These are phyloP conservation scores for Stereum hirsutum DNA, from an alignment of 1,284 basidiomycete genomes.

Conservation along the genomic window DNA sequence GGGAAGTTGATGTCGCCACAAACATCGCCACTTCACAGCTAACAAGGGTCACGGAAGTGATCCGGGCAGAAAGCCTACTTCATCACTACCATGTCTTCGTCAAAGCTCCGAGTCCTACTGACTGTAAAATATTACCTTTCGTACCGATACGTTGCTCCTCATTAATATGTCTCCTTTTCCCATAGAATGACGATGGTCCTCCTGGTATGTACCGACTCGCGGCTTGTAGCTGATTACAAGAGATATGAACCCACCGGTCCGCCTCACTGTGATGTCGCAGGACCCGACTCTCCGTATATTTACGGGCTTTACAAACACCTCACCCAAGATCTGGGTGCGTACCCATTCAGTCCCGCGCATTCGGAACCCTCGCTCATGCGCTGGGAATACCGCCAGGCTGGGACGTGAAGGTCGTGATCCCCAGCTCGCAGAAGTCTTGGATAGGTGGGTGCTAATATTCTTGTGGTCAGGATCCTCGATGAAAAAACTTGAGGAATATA, in stretches of 20 bases:
- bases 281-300: constrained; percentile 75
- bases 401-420: constrained; percentile 85
- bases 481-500: constrained; percentile 17
- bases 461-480: constrained; percentile 1
- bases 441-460: constrained; percentile 41
- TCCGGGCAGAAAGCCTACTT: too few relatives aligned
- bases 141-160: not conserved
- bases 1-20: too few relatives aligned
- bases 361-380: constrained; percentile 1
- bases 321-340: constrained; percentile 49
- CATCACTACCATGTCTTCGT: too few relatives aligned
- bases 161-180: not conserved
- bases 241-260: constrained; percentile 89
- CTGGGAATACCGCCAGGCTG: too few relatives aligned
- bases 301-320: constrained; percentile 71
- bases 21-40: too few relatives aligned
- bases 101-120: constrained; percentile 40
- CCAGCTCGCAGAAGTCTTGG: constrained; percentile 87
- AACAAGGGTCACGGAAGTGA: too few relatives aligned
- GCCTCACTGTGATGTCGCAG: too few relatives aligned
- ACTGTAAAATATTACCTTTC: constrained; percentile 34
- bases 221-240: not conserved
- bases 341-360: not conserved
- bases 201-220: too few relatives aligned
- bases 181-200: constrained; percentile 1